These are phyloP conservation scores for Colletotrichum sp. DNA, from an alignment of 2,329 filamentous ascomycete genomes.

Conservation along the genomic window DNA sequence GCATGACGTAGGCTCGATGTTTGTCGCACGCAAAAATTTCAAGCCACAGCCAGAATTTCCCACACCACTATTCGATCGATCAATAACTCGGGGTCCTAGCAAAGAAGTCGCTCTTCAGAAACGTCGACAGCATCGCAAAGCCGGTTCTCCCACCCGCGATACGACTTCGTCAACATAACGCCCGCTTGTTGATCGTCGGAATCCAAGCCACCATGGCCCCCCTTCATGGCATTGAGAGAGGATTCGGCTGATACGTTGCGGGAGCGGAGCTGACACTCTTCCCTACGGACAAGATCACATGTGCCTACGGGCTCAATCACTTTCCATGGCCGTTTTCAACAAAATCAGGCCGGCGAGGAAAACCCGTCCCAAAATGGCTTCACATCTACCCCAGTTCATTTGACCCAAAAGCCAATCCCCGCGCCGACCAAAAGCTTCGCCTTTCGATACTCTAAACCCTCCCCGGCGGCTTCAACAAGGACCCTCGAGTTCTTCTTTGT, in stretches of 20 bases:
- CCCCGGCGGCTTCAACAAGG: too few species aligned
- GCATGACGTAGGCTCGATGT: fast-evolving
- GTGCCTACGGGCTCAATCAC: fast-evolving
- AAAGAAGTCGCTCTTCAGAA: too few species aligned
- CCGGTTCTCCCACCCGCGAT: fast-evolving
- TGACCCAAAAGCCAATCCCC: too few species aligned
- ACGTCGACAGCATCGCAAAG: fast-evolving
- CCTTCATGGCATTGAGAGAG: background rate
- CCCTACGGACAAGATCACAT: fast-evolving
- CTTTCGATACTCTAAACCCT: too few species aligned
- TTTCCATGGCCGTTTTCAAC: fast-evolving
- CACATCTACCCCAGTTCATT: too few species aligned
- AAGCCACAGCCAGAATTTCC: fast-evolving
- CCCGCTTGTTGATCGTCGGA: fast-evolving
- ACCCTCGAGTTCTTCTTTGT: too few species aligned
- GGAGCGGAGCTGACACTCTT: fast-evolving
- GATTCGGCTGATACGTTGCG: background rate
- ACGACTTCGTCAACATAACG: too few species aligned
- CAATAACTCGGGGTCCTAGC: too few species aligned
- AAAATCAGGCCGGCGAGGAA: background rate
- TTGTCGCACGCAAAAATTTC: too few species aligned
- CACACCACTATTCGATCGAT: fast-evolving
- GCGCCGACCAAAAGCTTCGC: too few species aligned
- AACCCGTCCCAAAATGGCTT: too few species aligned
- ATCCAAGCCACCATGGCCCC: background rate